phyloP scores from a whole-genome alignment of 2,329 filamentous ascomycete species.

The Pseudophaeomoniella oleicola region DNA sequence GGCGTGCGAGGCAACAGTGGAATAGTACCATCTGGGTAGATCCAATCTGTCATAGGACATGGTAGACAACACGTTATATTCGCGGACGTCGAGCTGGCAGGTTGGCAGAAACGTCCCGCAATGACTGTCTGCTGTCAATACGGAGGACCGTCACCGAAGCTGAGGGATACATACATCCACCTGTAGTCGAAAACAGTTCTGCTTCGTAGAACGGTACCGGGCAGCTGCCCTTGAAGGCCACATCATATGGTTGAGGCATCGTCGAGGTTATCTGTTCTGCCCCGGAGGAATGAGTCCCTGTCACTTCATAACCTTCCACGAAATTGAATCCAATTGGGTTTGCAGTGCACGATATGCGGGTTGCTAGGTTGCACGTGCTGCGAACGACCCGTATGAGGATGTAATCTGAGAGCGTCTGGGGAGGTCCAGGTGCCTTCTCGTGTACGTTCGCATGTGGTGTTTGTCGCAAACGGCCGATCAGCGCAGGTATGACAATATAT shows the following conservation, averaged over 20 bases:
- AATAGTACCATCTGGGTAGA: conserved; percentile 38
- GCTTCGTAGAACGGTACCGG: conserved; percentile 56
- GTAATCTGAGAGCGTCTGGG: no score
- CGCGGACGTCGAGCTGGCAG: conserved; percentile 24
- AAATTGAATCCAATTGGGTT: no score
- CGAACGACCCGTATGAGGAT: no score
- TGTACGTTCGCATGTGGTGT: no score
- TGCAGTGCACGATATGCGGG: no score
- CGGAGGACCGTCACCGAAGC: conserved; percentile 1
- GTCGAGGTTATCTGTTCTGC: neutral
- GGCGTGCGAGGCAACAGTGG: conserved; percentile 21
- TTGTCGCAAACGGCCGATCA: no score
- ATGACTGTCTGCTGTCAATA: conserved; percentile 35
- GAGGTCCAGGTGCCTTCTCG: no score
- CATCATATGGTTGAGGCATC: no score
- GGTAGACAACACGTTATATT: conserved; percentile 67
- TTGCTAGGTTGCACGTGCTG: no score
- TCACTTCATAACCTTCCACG: neutral
- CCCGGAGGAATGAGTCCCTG: conserved; percentile 1
- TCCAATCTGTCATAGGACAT: conserved; percentile 73
- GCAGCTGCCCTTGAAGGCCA: conserved; percentile 50
- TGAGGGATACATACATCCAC: conserved; percentile 48
- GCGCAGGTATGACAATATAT: no score
- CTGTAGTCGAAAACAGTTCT: conserved; percentile 39
- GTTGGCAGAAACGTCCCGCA: conserved; percentile 45